phyloP scores from a whole-genome alignment of 139 green algal species.

The Pleodorina starrii region DNA sequence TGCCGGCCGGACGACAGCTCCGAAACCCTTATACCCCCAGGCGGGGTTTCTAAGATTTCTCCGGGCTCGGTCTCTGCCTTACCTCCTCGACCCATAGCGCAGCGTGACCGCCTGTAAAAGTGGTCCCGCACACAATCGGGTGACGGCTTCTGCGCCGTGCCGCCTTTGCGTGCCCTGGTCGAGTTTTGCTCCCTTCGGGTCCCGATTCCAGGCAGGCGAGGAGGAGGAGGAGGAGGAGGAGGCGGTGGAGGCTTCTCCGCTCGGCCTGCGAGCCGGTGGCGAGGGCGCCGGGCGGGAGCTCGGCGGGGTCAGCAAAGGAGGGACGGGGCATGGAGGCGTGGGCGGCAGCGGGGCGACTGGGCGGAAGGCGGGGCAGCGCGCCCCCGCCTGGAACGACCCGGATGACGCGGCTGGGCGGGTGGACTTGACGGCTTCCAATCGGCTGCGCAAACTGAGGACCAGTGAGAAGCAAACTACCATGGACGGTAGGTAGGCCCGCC shows the following conservation, averaged over 20 bases:
- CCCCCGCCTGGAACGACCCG: conserved; percentile 81
- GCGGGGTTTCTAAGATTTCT: too few species aligned
- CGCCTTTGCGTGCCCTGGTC: too few species aligned
- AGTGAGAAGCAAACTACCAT: conserved; percentile 69
- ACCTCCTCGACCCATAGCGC: too few species aligned
- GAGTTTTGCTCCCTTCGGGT: too few species aligned
- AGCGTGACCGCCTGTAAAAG: too few species aligned
- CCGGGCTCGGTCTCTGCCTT: too few species aligned
- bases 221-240: conserved; percentile 19
- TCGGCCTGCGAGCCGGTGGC: too few species aligned
- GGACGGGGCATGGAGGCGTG: neutral
- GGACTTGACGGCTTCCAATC: conserved; percentile 59
- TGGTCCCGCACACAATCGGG: too few species aligned
- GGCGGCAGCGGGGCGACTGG: neutral
- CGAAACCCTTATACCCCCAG: too few species aligned
- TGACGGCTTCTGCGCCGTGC: too few species aligned
- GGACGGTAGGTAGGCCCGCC: conserved; percentile 57
- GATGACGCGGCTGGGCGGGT: conserved; percentile 71
- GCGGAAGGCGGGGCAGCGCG: neutral
- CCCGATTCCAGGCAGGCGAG: neutral
- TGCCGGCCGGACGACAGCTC: too few species aligned
- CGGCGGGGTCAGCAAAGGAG: neutral
- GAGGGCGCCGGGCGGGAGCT: neutral
- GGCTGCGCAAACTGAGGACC: conserved; percentile 81
- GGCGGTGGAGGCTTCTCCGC: too few species aligned